Conservation (phyloP, 2,329 filamentous ascomycete species). For the Verticillium albo-atrum region DNA sequence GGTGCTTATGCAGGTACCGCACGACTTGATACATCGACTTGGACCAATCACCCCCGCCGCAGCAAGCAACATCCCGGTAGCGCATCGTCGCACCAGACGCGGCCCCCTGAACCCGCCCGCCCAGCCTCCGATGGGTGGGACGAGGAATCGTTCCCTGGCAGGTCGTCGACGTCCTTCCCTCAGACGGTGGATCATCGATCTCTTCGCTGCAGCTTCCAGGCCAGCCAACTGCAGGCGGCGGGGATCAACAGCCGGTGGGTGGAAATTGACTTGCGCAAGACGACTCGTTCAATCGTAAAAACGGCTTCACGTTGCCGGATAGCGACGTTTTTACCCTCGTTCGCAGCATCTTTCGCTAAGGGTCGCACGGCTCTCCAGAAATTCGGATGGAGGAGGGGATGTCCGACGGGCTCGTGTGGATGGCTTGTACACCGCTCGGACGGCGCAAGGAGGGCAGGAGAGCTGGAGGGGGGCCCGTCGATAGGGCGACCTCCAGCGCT, state of each 20-base stretch:
- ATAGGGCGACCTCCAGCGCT: neutral
- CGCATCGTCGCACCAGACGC: slow-evolving; percentile 6
- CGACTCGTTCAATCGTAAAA: neutral
- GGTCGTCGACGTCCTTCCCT: neutral
- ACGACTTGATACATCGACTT: slow-evolving; percentile 9
- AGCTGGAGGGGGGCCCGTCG: neutral
- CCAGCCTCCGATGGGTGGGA: neutral
- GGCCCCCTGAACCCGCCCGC: slow-evolving; percentile 4
- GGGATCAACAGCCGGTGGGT: neutral
- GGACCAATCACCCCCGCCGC: slow-evolving; percentile 4
- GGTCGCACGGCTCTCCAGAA: neutral
- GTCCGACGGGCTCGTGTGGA: neutral
- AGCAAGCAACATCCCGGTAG: neutral
- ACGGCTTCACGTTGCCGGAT: neutral
- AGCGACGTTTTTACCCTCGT: neutral
- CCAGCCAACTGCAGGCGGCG: neutral
- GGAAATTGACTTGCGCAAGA: neutral
- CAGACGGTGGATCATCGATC: neutral
- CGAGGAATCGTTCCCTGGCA: neutral
- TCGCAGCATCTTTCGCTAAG: neutral
- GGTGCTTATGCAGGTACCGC: slow-evolving; percentile 13
- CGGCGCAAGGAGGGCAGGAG: neutral
- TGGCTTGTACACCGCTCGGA: neutral
- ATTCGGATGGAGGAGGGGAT: neutral
- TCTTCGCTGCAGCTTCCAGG: neutral